Percentiles rank a stretch among this genome's conserved stretches.
Evolutionary conservation across 129 eudicot genomes (phyloP).

Genomic region (Logfia minima): DNA sequence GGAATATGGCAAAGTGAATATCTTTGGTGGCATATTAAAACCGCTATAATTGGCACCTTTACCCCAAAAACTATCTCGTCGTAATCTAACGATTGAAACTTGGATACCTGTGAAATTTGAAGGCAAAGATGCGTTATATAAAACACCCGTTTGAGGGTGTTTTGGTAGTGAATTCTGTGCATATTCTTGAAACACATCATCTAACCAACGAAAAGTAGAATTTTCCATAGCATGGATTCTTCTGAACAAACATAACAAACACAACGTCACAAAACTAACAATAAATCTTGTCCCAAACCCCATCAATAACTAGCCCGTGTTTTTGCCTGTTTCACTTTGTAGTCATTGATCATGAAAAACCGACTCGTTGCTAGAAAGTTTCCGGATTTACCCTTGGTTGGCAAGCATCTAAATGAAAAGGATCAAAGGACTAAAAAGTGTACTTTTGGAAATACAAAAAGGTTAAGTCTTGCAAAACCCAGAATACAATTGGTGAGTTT

Average conservation of each 20-base stretch:
- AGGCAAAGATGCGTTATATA: slow-evolving; percentile 62
- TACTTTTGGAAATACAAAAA: background rate
- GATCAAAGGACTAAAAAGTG: slow-evolving; percentile 12
- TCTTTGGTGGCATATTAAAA: slow-evolving; percentile 58
- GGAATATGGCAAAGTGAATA: slow-evolving; percentile 46
- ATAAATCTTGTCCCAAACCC: slow-evolving; percentile 29
- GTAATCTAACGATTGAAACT: slow-evolving; percentile 49
- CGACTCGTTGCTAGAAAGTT: background rate
- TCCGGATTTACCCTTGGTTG: slow-evolving; percentile 12
- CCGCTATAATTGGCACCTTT: slow-evolving; percentile 56
- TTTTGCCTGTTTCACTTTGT: background rate
- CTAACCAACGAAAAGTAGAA: slow-evolving; percentile 32
- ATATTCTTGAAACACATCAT: slow-evolving; percentile 48
- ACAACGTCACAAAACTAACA: slow-evolving; percentile 31
- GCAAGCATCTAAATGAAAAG: slow-evolving; percentile 2
- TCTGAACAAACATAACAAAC: slow-evolving; percentile 1
- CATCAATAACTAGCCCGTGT: slow-evolving; percentile 19
- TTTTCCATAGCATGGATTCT: slow-evolving; percentile 18
- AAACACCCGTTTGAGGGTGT: slow-evolving; percentile 41
- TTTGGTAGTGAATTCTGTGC: slow-evolving; percentile 37
- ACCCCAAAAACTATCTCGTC: slow-evolving; percentile 44
- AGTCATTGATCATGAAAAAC: slow-evolving; percentile 10
- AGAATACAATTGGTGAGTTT: slow-evolving; percentile 15
- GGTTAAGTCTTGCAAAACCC: background rate
- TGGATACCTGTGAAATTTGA: slow-evolving; percentile 54